A percentile compares a stretch with the other conserved stretches of the same genome.
These are phyloP conservation scores for Cryptococcus floricola DNA, from an alignment of 1,284 basidiomycete genomes.

Conservation along the genomic window DNA sequence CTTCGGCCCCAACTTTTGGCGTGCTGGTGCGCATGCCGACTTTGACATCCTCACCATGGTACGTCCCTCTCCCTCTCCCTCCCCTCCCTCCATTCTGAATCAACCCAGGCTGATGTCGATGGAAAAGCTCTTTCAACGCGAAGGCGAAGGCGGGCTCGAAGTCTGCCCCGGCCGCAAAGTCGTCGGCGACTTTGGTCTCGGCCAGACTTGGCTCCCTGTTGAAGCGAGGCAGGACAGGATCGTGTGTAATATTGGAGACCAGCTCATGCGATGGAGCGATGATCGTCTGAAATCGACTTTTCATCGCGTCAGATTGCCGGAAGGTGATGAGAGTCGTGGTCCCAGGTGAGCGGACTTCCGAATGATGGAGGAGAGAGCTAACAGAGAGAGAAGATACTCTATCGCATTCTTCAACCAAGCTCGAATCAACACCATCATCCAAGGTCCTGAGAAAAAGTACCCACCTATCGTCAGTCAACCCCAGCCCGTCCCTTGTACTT, in stretches of 20 bases:
- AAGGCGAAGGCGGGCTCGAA: conserved; percentile 35
- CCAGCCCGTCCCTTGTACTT: not conserved
- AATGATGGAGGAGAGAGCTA: not conserved
- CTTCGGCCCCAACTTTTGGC: conserved; percentile 34
- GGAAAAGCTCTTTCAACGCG: conserved; percentile 31
- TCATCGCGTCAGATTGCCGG: conserved; percentile 32
- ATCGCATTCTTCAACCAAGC: conserved; percentile 41
- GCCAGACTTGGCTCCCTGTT: conserved; percentile 27
- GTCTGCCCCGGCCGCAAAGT: conserved; percentile 35
- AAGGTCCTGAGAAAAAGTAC: conserved; percentile 34
- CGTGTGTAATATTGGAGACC: conserved; percentile 40
- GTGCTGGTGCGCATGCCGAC: conserved; percentile 37
- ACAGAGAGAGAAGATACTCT: conserved; percentile 13
- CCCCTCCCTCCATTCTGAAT: not conserved
- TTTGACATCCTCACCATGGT: conserved; percentile 36
- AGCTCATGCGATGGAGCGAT: conserved; percentile 36
- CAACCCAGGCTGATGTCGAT: not conserved
- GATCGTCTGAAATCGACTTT: conserved; percentile 35
- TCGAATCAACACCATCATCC: conserved; percentile 24
- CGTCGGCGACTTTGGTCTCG: conserved; percentile 37
- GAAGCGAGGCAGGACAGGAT: conserved; percentile 30
- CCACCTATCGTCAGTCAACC: conserved; percentile 24
- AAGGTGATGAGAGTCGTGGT: conserved; percentile 20
- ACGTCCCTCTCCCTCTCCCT: not conserved
- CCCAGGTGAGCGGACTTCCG: conserved; percentile 4